These are phyloP conservation scores for Vitis rotundifolia DNA, from an alignment of 164 flowering plant species.

Conservation along the genomic window DNA sequence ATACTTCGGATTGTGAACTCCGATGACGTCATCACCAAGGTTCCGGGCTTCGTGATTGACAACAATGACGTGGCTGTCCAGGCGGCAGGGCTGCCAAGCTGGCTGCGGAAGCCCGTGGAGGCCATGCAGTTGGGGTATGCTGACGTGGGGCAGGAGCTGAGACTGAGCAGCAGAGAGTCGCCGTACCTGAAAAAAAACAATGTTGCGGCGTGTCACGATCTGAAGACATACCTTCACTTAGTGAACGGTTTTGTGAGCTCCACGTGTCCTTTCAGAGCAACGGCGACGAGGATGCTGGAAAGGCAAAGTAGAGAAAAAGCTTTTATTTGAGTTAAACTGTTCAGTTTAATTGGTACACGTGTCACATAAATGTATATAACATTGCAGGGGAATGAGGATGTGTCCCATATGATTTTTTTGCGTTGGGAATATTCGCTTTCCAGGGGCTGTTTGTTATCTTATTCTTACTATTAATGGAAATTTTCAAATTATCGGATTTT, in stretches of 20 bases:
- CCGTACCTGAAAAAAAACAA: constrained; percentile 28
- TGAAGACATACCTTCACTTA: constrained; percentile 48
- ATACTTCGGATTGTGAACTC: constrained; percentile 54
- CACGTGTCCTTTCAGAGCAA: constrained; percentile 36
- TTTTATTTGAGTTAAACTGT: not conserved
- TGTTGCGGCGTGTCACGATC: constrained; percentile 53
- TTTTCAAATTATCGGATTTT: no score
- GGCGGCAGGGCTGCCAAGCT: constrained; percentile 16
- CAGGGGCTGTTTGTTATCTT: no score
- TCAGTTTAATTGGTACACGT: no score
- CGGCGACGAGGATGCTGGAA: constrained; percentile 20
- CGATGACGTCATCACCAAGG: constrained; percentile 47
- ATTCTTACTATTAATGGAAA: no score
- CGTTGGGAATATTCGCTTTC: no score
- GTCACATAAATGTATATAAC: no score
- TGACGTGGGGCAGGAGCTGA: constrained; percentile 51
- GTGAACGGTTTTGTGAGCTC: constrained; percentile 49
- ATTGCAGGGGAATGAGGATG: no score
- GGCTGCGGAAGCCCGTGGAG: constrained; percentile 37
- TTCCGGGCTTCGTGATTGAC: constrained; percentile 49
- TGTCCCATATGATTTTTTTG: no score
- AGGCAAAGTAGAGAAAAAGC: not conserved
- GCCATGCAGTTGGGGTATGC: constrained; percentile 44
- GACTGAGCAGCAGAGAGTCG: constrained; percentile 40
- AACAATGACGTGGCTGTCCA: constrained; percentile 5